These are phyloP conservation scores for Venturia effusa DNA, from an alignment of 2,329 filamentous ascomycete species.

Conservation along the genomic window DNA sequence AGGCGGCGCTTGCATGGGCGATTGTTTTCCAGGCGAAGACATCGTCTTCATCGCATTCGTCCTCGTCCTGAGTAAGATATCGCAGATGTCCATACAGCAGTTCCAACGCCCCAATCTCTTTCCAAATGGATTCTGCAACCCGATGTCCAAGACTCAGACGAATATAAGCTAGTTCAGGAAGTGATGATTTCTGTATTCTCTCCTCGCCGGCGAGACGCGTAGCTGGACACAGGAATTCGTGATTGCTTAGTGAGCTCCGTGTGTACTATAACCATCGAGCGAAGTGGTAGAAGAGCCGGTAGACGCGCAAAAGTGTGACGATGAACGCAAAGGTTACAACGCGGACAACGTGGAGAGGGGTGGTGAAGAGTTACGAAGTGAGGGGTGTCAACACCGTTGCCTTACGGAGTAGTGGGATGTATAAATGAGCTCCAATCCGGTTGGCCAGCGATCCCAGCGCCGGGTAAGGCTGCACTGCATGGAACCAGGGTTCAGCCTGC, in stretches of 20 bases:
- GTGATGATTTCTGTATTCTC: not conserved
- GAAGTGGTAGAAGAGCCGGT: too few relatives aligned
- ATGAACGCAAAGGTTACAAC: not conserved
- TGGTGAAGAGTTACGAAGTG: not conserved
- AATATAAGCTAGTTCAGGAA: not conserved
- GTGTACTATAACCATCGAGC: too few relatives aligned
- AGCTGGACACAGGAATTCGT: too few relatives aligned
- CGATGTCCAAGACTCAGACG: not conserved
- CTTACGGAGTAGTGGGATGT: not conserved
- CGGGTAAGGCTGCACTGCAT: constrained; percentile 4
- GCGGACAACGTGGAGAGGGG: not conserved
- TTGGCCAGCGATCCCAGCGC: not conserved
- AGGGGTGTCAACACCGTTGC: not conserved
- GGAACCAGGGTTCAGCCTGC: not conserved
- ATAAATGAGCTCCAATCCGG: not conserved
- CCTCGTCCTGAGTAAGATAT: not conserved
- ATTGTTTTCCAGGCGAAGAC: not conserved
- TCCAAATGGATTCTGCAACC: not conserved
- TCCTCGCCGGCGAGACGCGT: too few relatives aligned
- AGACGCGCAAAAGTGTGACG: not conserved
- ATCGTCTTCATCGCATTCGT: not conserved
- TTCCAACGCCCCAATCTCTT: not conserved
- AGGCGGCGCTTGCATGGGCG: not conserved
- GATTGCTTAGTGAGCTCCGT: too few relatives aligned
- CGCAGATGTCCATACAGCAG: not conserved